These are phyloP conservation scores for Ophiocordyceps camponoti-floridani DNA, from an alignment of 2,329 filamentous ascomycete species.

Conservation along the genomic window DNA sequence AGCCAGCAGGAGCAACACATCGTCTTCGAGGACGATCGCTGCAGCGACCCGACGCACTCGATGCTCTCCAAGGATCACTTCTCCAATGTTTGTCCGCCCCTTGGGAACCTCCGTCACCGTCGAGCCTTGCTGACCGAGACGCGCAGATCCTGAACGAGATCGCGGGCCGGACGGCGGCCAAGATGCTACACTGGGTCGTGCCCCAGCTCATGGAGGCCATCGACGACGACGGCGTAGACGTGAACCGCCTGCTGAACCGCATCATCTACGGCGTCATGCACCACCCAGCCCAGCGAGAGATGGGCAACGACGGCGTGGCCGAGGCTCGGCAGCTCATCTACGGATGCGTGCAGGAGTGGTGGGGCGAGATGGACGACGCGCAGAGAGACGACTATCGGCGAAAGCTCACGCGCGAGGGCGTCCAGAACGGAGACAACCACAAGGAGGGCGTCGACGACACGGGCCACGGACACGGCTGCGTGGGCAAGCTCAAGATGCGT, in stretches of 20 bases:
- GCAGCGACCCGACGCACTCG: slow-evolving; percentile 73
- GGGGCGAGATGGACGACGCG: slow-evolving; percentile 44
- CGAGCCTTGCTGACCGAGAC: slow-evolving; percentile 1
- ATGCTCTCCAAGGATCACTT: slow-evolving; percentile 97
- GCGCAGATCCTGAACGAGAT: slow-evolving; percentile 64
- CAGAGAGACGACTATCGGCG: slow-evolving; percentile 50
- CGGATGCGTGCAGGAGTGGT: slow-evolving; percentile 67
- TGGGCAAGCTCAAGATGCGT: slow-evolving; percentile 60
- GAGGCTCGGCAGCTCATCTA: slow-evolving; percentile 69
- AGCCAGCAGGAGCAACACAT: slow-evolving; percentile 70
- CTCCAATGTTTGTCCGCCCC: slow-evolving; percentile 47
- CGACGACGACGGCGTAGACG: slow-evolving; percentile 57
- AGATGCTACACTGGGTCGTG: slow-evolving; percentile 68
- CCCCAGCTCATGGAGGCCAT: slow-evolving; percentile 79
- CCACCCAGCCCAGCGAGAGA: slow-evolving; percentile 62
- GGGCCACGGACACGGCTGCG: slow-evolving; percentile 72
- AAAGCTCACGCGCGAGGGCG: slow-evolving; percentile 63
- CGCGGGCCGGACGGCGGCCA: slow-evolving; percentile 65
- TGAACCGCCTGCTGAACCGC: slow-evolving; percentile 51
- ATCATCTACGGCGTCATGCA: slow-evolving; percentile 75
- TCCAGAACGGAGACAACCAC: slow-evolving; percentile 65
- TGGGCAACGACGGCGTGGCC: slow-evolving; percentile 48
- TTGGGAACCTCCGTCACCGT: not conserved
- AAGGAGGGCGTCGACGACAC: slow-evolving; percentile 69
- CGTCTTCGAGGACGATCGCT: slow-evolving; percentile 66